These are phyloP conservation scores for Taiozyma sp. DNA, from an alignment of 1,139 yeast species.

Conservation along the genomic window DNA sequence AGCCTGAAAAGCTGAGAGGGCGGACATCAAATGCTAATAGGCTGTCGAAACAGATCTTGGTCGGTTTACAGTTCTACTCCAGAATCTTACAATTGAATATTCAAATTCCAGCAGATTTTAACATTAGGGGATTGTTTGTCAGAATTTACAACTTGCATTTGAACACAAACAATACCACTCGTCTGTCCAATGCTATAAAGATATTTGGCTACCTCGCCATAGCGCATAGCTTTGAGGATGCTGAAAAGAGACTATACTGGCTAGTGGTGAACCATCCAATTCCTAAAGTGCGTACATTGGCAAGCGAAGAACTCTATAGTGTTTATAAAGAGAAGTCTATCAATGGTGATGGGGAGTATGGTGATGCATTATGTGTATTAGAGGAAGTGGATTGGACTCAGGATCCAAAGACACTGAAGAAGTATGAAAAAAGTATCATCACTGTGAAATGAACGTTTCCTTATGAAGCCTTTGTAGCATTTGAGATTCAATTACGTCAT, in stretches of 20 bases:
- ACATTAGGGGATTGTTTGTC: constrained; percentile 38
- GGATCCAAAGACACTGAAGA: constrained; percentile 1
- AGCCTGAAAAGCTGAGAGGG: constrained; percentile 11
- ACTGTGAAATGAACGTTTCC: constrained; percentile 1
- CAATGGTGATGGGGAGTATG: constrained; percentile 6
- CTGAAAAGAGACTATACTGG: constrained; percentile 29
- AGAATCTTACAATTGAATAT: constrained; percentile 27
- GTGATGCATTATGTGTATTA: constrained; percentile 7
- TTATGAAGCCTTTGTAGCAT: constrained; percentile 8
- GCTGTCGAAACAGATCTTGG: constrained; percentile 22
- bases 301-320: constrained; percentile 34
- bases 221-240: constrained; percentile 15
- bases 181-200: constrained; percentile 32
- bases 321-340: constrained; percentile 25
- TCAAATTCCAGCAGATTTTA: constrained; percentile 31
- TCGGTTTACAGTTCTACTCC: constrained; percentile 27
- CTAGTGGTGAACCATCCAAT: constrained; percentile 31
- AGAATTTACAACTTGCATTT: constrained; percentile 54
- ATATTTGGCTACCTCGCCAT: constrained; percentile 33
- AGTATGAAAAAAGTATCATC: constrained; percentile 1
- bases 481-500: constrained; percentile 8
- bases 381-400: constrained; percentile 11
- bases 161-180: constrained; percentile 33
- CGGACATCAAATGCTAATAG: constrained; percentile 12
- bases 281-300: constrained; percentile 27